These are phyloP conservation scores for Penicillium janthinellum DNA, from an alignment of 2,329 filamentous ascomycete genomes.

Conservation along the genomic window DNA sequence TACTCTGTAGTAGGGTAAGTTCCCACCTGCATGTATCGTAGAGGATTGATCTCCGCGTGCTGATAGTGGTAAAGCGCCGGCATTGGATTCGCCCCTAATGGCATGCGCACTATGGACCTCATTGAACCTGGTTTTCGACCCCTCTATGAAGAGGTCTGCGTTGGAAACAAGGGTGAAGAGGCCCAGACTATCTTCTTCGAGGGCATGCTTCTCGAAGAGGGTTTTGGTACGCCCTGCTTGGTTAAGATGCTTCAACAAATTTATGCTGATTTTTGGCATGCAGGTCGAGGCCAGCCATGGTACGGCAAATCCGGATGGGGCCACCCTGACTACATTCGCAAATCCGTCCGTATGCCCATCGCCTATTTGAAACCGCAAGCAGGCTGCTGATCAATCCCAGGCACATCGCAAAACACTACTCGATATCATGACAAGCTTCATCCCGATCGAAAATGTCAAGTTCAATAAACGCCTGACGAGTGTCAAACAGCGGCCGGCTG, in stretches of 20 bases:
- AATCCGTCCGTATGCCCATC: constrained; percentile 12
- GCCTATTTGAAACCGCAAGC: constrained; percentile 2
- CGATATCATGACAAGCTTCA: constrained; percentile 16
- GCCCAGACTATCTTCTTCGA: constrained; percentile 14
- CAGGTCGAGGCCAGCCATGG: constrained; percentile 11
- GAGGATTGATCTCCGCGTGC: not conserved
- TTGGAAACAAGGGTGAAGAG: constrained; percentile 9
- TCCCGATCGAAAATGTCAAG: constrained; percentile 15
- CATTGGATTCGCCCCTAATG: constrained; percentile 16
- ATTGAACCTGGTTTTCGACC: constrained; percentile 12
- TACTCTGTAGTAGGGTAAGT: constrained; percentile 20
- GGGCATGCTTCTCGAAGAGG: constrained; percentile 11
- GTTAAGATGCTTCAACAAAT: not conserved
- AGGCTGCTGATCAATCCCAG: constrained; percentile 6
- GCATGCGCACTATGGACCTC: constrained; percentile 9
- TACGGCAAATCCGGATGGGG: constrained; percentile 16
- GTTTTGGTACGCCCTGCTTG: constrained; percentile 4
- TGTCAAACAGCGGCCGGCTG: constrained; percentile 8
- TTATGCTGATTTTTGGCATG: not conserved
- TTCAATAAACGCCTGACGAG: constrained; percentile 14
- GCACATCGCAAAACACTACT: constrained; percentile 14
- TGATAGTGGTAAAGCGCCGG: constrained; percentile 9
- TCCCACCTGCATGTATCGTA: not conserved
- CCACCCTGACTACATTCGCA: constrained; percentile 16
- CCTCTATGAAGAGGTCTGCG: constrained; percentile 13